Conservation (phyloP, 192 early-diverging fungal genomes). For the Lunasporangiospora selenospora region DNA sequence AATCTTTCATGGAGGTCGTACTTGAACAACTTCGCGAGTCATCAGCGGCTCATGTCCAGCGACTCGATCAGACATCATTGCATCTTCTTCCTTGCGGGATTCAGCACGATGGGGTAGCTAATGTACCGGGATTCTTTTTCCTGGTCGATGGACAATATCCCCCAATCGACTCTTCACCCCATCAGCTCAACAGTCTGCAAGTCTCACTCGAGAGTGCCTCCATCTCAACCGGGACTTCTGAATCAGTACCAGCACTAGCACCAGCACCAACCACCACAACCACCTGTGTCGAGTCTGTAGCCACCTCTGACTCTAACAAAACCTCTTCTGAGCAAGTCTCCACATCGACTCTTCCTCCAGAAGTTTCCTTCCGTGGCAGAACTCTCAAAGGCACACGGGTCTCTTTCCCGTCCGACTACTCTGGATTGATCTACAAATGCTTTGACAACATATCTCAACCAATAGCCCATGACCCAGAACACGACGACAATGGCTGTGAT, state of each 20-base stretch:
- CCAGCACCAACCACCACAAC: not conserved
- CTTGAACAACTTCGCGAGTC: constrained; percentile 23
- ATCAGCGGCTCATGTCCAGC: not conserved
- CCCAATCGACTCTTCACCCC: not conserved
- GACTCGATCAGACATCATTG: constrained; percentile 15
- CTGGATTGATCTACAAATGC: constrained; percentile 26
- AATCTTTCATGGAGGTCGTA: constrained; percentile 40
- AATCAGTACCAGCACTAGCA: not conserved
- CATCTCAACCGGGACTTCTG: not conserved
- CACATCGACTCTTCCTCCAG: constrained; percentile 1
- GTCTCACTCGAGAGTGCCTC: too few species aligned
- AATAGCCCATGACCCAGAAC: too few species aligned
- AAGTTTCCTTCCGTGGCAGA: constrained; percentile 36
- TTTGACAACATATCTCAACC: not conserved
- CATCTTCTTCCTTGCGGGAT: constrained; percentile 45
- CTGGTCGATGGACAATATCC: constrained; percentile 40
- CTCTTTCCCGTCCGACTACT: constrained; percentile 22
- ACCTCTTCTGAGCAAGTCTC: not conserved
- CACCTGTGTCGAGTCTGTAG: not conserved
- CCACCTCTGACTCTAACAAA: not conserved
- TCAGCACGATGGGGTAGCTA: constrained; percentile 41
- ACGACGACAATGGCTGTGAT: too few species aligned
- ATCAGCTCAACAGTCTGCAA: too few species aligned
- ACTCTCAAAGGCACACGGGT: constrained; percentile 34
- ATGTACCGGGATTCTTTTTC: constrained; percentile 34